phyloP scores from a whole-genome alignment of 2,329 filamentous ascomycete species.

The Xylariaceae sp. region DNA sequence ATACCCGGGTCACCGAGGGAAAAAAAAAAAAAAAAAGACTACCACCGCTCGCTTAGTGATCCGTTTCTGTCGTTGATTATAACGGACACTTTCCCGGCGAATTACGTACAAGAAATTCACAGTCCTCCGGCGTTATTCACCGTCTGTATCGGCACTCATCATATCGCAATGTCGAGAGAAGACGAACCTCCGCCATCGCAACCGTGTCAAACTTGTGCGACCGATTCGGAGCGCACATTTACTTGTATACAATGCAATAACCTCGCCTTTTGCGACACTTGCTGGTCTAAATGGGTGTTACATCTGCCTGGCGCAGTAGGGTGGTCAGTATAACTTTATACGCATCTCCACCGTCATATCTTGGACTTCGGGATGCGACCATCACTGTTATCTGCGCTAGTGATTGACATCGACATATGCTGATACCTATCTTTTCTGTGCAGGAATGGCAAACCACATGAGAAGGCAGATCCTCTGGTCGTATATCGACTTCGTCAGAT shows the following conservation, averaged over 20 bases:
- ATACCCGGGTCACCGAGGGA: no score
- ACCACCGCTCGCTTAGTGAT: no score
- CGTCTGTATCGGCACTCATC: no score
- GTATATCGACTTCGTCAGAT: slow-evolving; percentile 31
- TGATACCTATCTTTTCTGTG: slow-evolving; percentile 11
- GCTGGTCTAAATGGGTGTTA: slow-evolving; percentile 31
- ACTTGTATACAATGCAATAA: slow-evolving; percentile 34
- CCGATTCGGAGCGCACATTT: slow-evolving; percentile 25
- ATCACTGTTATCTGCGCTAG: no score
- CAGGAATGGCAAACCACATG: slow-evolving; percentile 33
- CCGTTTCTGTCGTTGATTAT: no score
- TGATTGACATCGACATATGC: no score
- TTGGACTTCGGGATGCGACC: no score
- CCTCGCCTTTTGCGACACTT: slow-evolving; percentile 30
- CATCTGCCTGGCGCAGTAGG: slow-evolving; percentile 28
- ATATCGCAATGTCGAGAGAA: no score
- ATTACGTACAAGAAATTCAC: no score
- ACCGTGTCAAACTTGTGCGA: slow-evolving; percentile 30
- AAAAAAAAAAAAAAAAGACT: no score
- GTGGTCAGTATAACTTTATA: slow-evolving; percentile 24
- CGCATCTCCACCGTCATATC: slow-evolving; percentile 4
- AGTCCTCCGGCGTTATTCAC: no score
- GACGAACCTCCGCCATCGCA: slow-evolving; percentile 20
- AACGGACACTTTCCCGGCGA: no score
- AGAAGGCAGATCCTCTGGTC: slow-evolving; percentile 30